Evolutionary conservation across 2,329 filamentous ascomycete species (phyloP), one percentile per base, ranked within the genome.

Genomic region (Claviceps humidiphila): DNA sequence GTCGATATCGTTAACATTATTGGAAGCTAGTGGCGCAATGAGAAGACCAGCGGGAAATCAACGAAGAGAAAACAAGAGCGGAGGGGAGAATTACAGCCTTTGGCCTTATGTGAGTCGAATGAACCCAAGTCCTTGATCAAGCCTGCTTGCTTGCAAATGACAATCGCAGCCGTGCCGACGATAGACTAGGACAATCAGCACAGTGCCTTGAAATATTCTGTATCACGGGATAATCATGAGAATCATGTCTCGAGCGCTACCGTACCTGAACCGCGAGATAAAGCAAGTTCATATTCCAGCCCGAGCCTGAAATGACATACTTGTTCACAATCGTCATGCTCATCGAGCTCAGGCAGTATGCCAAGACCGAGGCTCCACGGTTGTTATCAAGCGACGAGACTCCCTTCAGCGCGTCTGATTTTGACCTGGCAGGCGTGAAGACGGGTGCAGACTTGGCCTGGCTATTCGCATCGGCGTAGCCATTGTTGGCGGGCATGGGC

Each of bases 321-420:
- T 98, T 98, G 74, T 98, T 98, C 69, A 94, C 93, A 20, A 96
- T 87, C 5, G 93, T 98, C 93, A 98, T 98, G 68, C 91, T 80
- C 66, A 98, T 98, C n/a, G 90, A 96, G 52, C 91, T 87, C 63
- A 87, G 75, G 70, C 93, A 98, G 75, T 98, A 98, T 47, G 87
- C 82, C 58, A 95, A 66, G 61, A 98, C 87, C 22, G 91, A 89
- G 46, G 93, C 67, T 46, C 80, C 74, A 16, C 89, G 87, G 68
- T 82, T 93, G 70, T 89, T 88, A 62, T 84, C 78, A 56, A 89
- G 47, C 40, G 55, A 53, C 2, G 51, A 2, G 8, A 54, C 20
- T 0, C 46, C 50, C 47, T 50, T 47, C 24, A 54, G 38, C 17
- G 50, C 50, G n/a, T 54, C 49, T 40, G 52, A n/a, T 39, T 49